Conservation (phyloP, 768 basidiomycete species). For the Naganishia kalamii region DNA sequence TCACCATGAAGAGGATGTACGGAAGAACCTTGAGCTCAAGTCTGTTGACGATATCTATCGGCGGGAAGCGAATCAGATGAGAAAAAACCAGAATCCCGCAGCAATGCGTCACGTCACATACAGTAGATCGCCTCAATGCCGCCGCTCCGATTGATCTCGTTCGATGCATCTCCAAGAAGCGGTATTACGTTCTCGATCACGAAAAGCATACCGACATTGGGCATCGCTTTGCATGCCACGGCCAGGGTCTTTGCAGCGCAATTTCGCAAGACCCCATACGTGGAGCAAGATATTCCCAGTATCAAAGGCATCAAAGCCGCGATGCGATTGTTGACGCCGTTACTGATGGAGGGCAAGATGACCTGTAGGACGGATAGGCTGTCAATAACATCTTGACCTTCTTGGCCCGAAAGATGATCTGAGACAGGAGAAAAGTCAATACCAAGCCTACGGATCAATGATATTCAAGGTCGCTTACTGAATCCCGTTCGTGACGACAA, state of each 20-base stretch:
- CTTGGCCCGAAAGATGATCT: neutral
- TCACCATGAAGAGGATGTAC: constrained; percentile 92
- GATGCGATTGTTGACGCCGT: constrained; percentile 63
- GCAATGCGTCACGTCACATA: constrained; percentile 50
- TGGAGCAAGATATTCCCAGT: constrained; percentile 69
- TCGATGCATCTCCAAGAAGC: constrained; percentile 68
- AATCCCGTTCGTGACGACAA: neutral
- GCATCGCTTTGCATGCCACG: constrained; percentile 78
- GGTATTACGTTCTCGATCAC: constrained; percentile 83
- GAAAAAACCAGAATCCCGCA: neutral
- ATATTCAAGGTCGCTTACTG: neutral
- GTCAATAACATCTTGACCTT: constrained; percentile 76
- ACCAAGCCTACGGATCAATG: too few species aligned
- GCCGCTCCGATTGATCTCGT: constrained; percentile 74
- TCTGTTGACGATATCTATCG: constrained; percentile 75
- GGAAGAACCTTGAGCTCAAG: constrained; percentile 91
- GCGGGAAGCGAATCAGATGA: neutral
- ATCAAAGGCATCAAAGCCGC: constrained; percentile 69
- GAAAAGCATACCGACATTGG: constrained; percentile 74
- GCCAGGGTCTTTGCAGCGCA: constrained; percentile 80
- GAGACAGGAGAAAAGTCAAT: neutral
- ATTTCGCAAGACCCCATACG: constrained; percentile 82
- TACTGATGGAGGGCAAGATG: constrained; percentile 67
- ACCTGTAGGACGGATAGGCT: constrained; percentile 82
- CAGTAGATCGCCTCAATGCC: constrained; percentile 84